Percentiles rank a stretch among this genome's conserved stretches.
Conservation (phyloP, 2,329 filamentous ascomycete genomes). For the Meredithiella fracta region DNA sequence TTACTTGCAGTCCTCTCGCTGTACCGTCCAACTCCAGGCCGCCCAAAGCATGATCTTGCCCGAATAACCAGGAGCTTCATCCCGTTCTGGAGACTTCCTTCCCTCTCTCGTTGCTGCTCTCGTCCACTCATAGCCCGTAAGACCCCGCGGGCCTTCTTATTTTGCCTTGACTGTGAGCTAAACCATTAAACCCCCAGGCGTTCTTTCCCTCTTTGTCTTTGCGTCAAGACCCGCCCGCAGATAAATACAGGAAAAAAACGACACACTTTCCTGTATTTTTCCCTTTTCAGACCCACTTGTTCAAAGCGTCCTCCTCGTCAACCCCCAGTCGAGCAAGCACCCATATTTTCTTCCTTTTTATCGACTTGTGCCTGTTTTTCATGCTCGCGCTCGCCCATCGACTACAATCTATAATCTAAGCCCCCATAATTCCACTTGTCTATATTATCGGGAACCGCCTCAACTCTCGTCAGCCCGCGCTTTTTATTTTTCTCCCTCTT, state of each 20-base stretch:
- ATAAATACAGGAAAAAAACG: neutral
- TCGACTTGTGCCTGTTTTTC: conserved; percentile 1
- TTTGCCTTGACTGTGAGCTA: conserved; percentile 5
- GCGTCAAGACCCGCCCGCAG: neutral
- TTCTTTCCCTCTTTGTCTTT: conserved; percentile 7
- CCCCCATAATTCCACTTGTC: conserved; percentile 5
- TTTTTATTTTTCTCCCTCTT: conserved; percentile 19
- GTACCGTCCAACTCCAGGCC: neutral
- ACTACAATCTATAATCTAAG: neutral
- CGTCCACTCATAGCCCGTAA: neutral
- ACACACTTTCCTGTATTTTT: neutral
- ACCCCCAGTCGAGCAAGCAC: neutral
- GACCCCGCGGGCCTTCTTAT: conserved; percentile 5
- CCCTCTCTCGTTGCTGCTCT: neutral
- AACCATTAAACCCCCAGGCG: conserved; percentile 11
- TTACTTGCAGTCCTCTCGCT: too few relatives aligned
- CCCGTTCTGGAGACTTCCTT: neutral
- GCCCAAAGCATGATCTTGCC: neutral
- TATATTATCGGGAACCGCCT: conserved; percentile 8
- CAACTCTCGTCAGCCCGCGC: conserved; percentile 14
- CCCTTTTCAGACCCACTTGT: conserved; percentile 8
- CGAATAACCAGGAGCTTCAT: conserved; percentile 1
- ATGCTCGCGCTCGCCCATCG: neutral
- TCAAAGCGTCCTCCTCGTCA: conserved; percentile 4
- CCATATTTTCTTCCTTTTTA: neutral